Conservation (phyloP, 1,284 basidiomycete species). For the Sutorius eximius region DNA sequence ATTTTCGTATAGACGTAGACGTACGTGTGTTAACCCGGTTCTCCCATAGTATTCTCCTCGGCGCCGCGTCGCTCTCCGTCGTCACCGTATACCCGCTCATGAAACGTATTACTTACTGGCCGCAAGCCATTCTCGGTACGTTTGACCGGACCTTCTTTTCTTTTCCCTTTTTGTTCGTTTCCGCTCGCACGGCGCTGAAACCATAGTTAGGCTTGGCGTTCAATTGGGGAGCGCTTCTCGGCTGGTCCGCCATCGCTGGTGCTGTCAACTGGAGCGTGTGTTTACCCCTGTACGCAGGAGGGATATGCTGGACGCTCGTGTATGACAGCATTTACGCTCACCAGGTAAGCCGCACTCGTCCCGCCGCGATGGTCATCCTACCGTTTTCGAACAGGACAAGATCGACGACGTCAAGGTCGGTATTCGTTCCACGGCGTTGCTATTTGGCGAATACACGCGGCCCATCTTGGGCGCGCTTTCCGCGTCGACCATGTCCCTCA, state of each 20-base stretch:
- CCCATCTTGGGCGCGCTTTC: slow-evolving; percentile 79
- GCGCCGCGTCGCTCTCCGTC: slow-evolving; percentile 85
- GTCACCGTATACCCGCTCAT: slow-evolving; percentile 94
- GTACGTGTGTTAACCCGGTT: background rate
- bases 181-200: background rate
- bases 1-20: background rate
- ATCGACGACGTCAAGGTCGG: slow-evolving; percentile 85
- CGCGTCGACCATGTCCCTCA: slow-evolving; percentile 68
- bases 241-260: slow-evolving; percentile 93
- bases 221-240: slow-evolving; percentile 96
- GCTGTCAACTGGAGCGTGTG: slow-evolving; percentile 81
- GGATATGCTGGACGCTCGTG: slow-evolving; percentile 90
- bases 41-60: slow-evolving; percentile 75
- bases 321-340: slow-evolving; percentile 99
- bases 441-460: slow-evolving; percentile 80
- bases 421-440: slow-evolving; percentile 92
- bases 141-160: slow-evolving; percentile 8
- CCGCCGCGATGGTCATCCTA: background rate
- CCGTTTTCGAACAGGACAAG: slow-evolving; percentile 73
- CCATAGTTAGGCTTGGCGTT: slow-evolving; percentile 78
- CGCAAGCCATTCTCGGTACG: slow-evolving; percentile 89
- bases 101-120: slow-evolving; percentile 98
- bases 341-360: slow-evolving; percentile 55
- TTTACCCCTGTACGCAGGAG: slow-evolving; percentile 88
- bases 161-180: background rate